phyloP scores from a whole-genome alignment of 495 filamentous ascomycete species.

The Penicillium cosmopolitanum region DNA sequence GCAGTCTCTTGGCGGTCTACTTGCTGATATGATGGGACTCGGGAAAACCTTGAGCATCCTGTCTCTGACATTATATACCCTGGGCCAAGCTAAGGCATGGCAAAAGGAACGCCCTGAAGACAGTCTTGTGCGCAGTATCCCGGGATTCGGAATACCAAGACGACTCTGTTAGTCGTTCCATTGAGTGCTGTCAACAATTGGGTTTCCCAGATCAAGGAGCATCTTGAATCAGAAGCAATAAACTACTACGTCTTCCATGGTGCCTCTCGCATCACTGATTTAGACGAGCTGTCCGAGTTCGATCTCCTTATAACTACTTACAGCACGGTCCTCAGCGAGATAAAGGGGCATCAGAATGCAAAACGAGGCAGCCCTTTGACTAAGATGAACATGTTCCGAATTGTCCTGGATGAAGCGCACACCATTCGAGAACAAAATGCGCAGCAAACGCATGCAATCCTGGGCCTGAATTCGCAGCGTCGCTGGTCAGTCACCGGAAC shows the following conservation, averaged over 20 bases:
- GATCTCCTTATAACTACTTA: slow-evolving; percentile 94
- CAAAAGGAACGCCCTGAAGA: slow-evolving; percentile 27
- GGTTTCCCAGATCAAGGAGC: slow-evolving; percentile 84
- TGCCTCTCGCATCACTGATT: slow-evolving; percentile 65
- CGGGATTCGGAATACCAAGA: slow-evolving; percentile 67
- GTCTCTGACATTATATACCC: slow-evolving; percentile 68
- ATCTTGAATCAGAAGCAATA: slow-evolving; percentile 65
- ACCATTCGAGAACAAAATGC: slow-evolving; percentile 85
- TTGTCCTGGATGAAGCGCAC: slow-evolving; percentile 95
- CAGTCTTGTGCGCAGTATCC: slow-evolving; percentile 36
- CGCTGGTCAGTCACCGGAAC: slow-evolving; percentile 97
- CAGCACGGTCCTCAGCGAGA: slow-evolving; percentile 80
- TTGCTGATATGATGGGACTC: slow-evolving; percentile 98
- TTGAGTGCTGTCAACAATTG: slow-evolving; percentile 90
- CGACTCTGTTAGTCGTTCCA: slow-evolving; percentile 88
- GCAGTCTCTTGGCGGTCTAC: slow-evolving; percentile 79
- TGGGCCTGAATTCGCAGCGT: slow-evolving; percentile 76
- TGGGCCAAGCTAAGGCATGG: slow-evolving; percentile 63
- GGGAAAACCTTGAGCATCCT: slow-evolving; percentile 93
- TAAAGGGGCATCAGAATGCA: slow-evolving; percentile 56
- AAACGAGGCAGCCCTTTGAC: slow-evolving; percentile 70
- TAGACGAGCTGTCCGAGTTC: slow-evolving; percentile 67
- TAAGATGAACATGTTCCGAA: slow-evolving; percentile 85
- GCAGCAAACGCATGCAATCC: slow-evolving; percentile 79
- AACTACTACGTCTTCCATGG: slow-evolving; percentile 86